Percentiles rank a stretch among this genome's conserved stretches.
These are phyloP conservation scores for Hericium alpestre DNA, from an alignment of 768 basidiomycete species.

Conservation along the genomic window DNA sequence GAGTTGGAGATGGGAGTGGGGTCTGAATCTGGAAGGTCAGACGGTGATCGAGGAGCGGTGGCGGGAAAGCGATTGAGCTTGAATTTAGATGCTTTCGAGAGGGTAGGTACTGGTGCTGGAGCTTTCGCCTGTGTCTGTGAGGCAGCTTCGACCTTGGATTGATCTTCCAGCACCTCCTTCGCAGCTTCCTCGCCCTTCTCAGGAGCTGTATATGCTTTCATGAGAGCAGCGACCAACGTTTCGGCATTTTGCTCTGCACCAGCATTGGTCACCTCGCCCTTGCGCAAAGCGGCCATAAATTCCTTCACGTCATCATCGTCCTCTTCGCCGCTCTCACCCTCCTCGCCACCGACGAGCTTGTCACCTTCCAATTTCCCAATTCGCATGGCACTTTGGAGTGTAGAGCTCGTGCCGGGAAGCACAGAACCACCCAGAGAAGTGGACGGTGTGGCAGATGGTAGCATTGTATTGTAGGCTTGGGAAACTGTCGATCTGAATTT, in stretches of 20 bases:
- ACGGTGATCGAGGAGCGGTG: not conserved
- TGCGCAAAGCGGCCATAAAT: constrained; percentile 18
- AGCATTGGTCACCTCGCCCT: constrained; percentile 22
- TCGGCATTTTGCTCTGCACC: constrained; percentile 16
- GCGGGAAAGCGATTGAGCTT: constrained; percentile 12
- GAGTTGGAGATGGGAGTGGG: constrained; percentile 12
- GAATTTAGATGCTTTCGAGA: constrained; percentile 14
- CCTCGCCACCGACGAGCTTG: constrained; percentile 19
- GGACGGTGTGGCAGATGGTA: constrained; percentile 13
- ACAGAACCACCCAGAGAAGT: constrained; percentile 21
- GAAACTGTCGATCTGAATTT: constrained; percentile 46
- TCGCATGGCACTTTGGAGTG: constrained; percentile 19
- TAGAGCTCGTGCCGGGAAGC: constrained; percentile 18
- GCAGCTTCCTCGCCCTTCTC: not conserved
- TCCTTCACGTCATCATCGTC: constrained; percentile 10
- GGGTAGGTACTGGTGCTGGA: not conserved
- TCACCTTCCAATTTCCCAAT: constrained; percentile 20
- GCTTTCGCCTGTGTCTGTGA: not conserved
- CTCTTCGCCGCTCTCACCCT: constrained; percentile 20
- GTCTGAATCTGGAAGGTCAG: not conserved
- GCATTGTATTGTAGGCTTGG: constrained; percentile 6
- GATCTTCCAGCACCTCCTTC: too few relatives aligned
- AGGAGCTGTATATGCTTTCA: constrained; percentile 2
- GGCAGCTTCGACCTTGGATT: not conserved
- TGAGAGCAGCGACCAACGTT: constrained; percentile 6